Evolutionary conservation across 2,329 filamentous ascomycete genomes (phyloP), one percentile per base, ranked within the genome.

Genomic region (Penicillium sp.): DNA sequence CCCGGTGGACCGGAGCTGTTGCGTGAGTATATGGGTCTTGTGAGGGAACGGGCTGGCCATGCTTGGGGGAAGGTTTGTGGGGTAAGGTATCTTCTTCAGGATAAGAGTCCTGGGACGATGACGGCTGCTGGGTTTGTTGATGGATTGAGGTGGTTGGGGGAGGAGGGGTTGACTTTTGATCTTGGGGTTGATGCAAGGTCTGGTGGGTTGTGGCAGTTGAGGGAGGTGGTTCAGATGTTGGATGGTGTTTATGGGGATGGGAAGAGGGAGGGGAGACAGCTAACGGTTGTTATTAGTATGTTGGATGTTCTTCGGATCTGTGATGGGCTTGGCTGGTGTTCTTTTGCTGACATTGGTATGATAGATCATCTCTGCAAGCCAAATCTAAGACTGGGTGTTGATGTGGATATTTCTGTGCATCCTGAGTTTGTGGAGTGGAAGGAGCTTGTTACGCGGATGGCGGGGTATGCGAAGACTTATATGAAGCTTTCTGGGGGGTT

Each of bases 401-500:
- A 77, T 74, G 54, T 75, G 69, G 30, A 56, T 2, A 53, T 61
- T 13, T 50, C 52, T 2, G 53, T 56, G 4, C 77, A 83, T 62
- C 74, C 78, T 1, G 75, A 78, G 22, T 90, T 87, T 67, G 69
- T 79, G 49, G 79, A 80, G 47, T 95, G 89, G 88, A 81, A 81
- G 47, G 76, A 78, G 12, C 78, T 82, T 53, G 82, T 95, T 64
- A 80, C 80, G 60, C 76, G 79, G 8, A 82, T 95, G 62, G 80
- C 84, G 3, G 41, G 25, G 50, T 81, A 80, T 65, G 72, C 76
- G 41, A 79, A 76, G 42, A 83, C 85, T n/a, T 95, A 87, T 74
- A 88, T 96, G 80, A 95, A 96, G 75, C 80, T 96, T n/a, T 92
- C 87, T 0, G 92, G 92, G 7, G 81, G 79, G 39, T 91, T 96